Base-by-base conservation (phyloP, 192 early-diverging fungal species). In the Podila horticola region DNA sequence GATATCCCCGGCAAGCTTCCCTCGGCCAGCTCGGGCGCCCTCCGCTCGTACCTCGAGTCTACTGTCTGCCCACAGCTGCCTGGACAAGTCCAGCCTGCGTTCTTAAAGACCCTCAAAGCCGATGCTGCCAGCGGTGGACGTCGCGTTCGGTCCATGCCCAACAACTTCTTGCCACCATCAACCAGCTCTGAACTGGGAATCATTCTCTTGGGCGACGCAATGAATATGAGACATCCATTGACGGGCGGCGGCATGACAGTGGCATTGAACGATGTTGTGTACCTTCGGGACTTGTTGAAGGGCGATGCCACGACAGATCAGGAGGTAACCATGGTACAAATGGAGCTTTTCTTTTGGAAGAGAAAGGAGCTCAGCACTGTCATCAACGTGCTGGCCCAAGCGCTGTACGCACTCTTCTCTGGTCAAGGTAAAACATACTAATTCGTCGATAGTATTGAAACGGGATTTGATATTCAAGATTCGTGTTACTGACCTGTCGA, bases 221-320 rank as follows among this genome's bases (percentile, higher is more conserved):
- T 95, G 83, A 99, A 99, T 74, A 97, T 98, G 88, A 89, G 97
- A 36, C 96, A 98, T 69, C 96, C 96, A 20, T 85, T 99, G 63
- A 98, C 96, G 0, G 97, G 97, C 55, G 96, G 94, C 64, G 98
- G 98, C 28, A 99, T 99, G 98, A 98, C 98, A 0, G 93, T 99
- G 0, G 98, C 91, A 1, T 87, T 98, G 49, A 96, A 94, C 88
- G 98, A 99, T 82, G 93, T 95, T 5, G 93, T 96, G 1, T 87
- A 91, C 33, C 59, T 98, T 31, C 64, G 86, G 11, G 86, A 94
- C 5, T 74, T 93, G n/a, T 82, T 95, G 55, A 64, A 71, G 29
- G 75, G 66, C 20, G 74, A 83, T 41, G 72, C 83, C 45, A 69
- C 90, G 0, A 82, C 83, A 8, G 85, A 86, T 41, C 85, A 90